Conservation (phyloP, 2,329 filamentous ascomycete species). For the Talaromyces sp. region DNA sequence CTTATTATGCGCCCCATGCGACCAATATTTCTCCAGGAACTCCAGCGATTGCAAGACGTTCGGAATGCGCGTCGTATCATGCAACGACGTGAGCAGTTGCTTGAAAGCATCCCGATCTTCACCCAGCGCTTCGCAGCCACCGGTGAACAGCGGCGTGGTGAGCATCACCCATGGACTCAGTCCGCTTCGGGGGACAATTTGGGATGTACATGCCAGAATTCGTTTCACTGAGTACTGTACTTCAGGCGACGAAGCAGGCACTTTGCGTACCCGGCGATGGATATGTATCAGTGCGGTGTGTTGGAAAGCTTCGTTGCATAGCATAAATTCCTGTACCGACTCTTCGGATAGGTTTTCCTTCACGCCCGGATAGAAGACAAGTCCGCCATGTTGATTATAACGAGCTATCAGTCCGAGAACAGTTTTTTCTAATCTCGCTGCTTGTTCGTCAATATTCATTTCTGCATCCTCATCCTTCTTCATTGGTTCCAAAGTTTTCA, state of each 20-base stretch:
- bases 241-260: conserved; percentile 27
- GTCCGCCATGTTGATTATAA: conserved; percentile 25
- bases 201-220: conserved; percentile 38
- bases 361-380: conserved; percentile 37
- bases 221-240: conserved; percentile 37
- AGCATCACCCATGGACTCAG: conserved; percentile 43
- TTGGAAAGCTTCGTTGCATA: conserved; percentile 44
- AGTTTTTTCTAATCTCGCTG: conserved; percentile 32
- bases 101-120: conserved; percentile 35
- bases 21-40: conserved; percentile 41
- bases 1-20: conserved; percentile 28
- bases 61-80: conserved; percentile 40
- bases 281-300: conserved; percentile 45
- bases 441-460: conserved; percentile 27
- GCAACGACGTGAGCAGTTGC: conserved; percentile 31
- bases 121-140: conserved; percentile 40
- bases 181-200: conserved; percentile 38
- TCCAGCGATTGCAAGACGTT: conserved; percentile 41
- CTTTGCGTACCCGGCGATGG: conserved; percentile 35
- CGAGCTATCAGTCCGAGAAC: conserved; percentile 34
- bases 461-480: conserved; percentile 16
- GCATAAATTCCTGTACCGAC: conserved; percentile 34
- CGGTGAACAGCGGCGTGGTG: conserved; percentile 44
- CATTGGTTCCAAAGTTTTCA: not conserved
- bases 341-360: conserved; percentile 31